Base-by-base conservation (phyloP, 352 stramenopile species). In the Phytophthora tentaculata region DNA sequence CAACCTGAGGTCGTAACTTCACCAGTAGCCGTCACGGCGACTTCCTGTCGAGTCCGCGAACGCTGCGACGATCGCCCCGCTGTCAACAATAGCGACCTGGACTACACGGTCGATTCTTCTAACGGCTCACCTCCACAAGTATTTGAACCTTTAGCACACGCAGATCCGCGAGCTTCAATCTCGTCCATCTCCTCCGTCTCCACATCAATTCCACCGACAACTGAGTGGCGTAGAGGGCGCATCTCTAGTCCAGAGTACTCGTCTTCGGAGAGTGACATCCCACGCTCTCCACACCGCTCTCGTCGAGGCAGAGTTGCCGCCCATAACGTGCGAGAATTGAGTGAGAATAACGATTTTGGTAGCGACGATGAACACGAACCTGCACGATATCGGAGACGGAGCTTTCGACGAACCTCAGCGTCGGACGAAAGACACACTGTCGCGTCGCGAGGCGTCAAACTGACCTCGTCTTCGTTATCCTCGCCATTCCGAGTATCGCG, bases 161-260 rank as follows among this genome's bases (percentile, higher is more conserved):
- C 67, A 8, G 56, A 56, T 22, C 24, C 56, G 7, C 20, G 3
- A 43, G n/a, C 20, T 1, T 69, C 57, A 3, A n/a, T 68, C 35
- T 73, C 64, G 0, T 71, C 69, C 2, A 58, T 73, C 43, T 76
- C 68, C 22, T 73, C 69, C 9, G 52, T 60, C 23, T 73, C 57
- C 3, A 67, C 63, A 62, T n/a, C 22, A 49, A n/a, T 51, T 2
- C 51, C 47, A 5, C 43, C 45, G 1, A 55, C 48, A 20, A 49
- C 56, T 5, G 22, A 35, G 1, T 59, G 68, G 52, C 22, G 37
- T 45, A 56, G 53, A 64, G 35, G 20, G 16, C 55, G 29, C n/a
- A 14, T 57, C 45, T 37, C 52, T 17, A 73, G 47, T 43, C 48
- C 69, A 2, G 9, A 48, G 10, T 72, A 64, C 12, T 68, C 68